Evolutionary conservation across 1,284 basidiomycete species (phyloP).

Genomic region (Ganoderma lucidum): DNA sequence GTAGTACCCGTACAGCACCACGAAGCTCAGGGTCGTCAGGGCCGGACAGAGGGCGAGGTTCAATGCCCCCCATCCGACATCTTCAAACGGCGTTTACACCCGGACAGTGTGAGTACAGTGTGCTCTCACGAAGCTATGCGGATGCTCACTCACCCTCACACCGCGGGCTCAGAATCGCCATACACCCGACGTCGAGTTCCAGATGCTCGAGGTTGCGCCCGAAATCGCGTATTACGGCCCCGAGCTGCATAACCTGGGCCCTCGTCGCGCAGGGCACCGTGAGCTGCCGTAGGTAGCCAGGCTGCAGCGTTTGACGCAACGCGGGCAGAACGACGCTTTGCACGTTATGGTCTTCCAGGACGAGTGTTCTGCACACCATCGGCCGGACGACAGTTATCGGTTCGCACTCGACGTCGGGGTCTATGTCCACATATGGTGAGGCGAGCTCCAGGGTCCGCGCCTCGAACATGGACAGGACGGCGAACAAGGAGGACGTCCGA

Average conservation of each 20-base stretch:
- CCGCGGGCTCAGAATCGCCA: constrained; percentile 1
- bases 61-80: background rate
- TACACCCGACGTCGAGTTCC: background rate
- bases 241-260: background rate
- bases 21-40: background rate
- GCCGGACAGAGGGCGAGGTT: background rate
- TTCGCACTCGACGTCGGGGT: background rate
- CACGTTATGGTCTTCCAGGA: background rate
- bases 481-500: background rate
- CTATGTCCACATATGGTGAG: background rate
- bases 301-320: background rate
- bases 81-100: background rate
- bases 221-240: background rate
- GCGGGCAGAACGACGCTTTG: background rate
- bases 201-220: background rate
- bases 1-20: background rate
- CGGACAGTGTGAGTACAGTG: background rate
- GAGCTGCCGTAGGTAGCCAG: background rate
- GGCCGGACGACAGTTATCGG: background rate
- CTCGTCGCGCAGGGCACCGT: background rate
- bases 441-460: background rate
- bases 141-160: background rate
- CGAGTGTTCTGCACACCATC: background rate
- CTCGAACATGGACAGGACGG: background rate
- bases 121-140: background rate